Percentiles rank a stretch among this genome's conserved stretches.
These are phyloP conservation scores for Saccharum spontaneum DNA, from an alignment of 176 grass and related monocot genomes.

Conservation along the genomic window DNA sequence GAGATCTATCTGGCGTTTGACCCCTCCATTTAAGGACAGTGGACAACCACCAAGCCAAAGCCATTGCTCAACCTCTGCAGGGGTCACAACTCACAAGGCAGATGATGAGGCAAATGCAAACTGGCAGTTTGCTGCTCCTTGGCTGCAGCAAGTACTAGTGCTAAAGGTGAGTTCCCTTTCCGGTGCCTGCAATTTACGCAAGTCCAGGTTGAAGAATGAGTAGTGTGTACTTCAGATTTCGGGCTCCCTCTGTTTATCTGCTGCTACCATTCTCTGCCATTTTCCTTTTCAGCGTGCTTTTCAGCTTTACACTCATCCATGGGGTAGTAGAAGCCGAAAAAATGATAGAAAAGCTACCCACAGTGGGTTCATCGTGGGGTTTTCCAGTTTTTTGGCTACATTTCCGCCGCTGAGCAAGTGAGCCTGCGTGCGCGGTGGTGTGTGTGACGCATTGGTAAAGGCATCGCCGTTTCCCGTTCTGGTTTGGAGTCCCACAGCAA, in stretches of 20 bases:
- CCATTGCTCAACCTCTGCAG: background rate
- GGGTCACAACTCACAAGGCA: background rate
- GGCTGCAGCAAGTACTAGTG: slow-evolving; percentile 12
- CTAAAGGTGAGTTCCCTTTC: slow-evolving; percentile 47
- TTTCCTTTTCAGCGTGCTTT: slow-evolving; percentile 26
- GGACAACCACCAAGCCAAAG: background rate
- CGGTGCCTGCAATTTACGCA: background rate
- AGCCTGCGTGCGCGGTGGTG: background rate
- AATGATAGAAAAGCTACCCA: background rate
- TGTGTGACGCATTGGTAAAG: background rate
- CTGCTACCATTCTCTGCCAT: background rate
- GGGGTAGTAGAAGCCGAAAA: background rate
- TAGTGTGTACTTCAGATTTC: slow-evolving; percentile 31
- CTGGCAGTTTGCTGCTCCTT: background rate
- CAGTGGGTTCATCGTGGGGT: background rate
- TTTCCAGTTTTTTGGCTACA: background rate
- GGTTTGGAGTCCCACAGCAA: slow-evolving; percentile 12
- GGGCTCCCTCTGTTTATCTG: slow-evolving; percentile 2
- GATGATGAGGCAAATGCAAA: background rate
- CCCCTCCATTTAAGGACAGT: slow-evolving; percentile 28
- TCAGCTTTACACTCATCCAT: background rate
- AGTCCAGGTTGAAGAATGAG: slow-evolving; percentile 31
- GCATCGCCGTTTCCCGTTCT: background rate
- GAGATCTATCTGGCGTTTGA: background rate
- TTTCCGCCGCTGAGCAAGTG: background rate